Conservation (phyloP, 2,329 filamentous ascomycete species). For the Colletotrichum sidae region DNA sequence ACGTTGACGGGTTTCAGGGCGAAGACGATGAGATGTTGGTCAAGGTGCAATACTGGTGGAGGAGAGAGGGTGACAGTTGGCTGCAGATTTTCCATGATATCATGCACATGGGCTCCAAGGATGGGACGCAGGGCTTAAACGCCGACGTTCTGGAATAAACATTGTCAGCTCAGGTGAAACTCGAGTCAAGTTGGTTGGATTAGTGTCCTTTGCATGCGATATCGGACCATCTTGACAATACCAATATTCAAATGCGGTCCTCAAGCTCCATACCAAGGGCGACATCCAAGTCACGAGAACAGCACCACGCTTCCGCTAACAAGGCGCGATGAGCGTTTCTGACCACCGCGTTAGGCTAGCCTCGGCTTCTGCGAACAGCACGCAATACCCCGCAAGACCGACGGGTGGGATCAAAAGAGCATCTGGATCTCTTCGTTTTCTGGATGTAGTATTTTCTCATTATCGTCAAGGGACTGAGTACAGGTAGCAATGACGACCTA, state of each 20-base stretch:
- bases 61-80: slow-evolving; percentile 38
- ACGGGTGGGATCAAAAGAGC: no score
- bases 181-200: background rate
- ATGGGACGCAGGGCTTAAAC: slow-evolving; percentile 41
- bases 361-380: background rate
- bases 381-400: background rate
- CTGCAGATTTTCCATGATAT: slow-evolving; percentile 45
- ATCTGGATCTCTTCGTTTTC: background rate
- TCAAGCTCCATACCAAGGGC: background rate
- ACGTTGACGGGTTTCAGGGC: slow-evolving; percentile 7
- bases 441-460: background rate
- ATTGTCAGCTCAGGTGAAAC: background rate
- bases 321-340: background rate
- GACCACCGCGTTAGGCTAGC: slow-evolving; percentile 14
- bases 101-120: slow-evolving; percentile 42
- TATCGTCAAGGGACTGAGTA: background rate
- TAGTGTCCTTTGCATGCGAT: background rate
- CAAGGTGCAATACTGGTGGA: slow-evolving; percentile 48
- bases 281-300: slow-evolving; percentile 17
- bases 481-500: background rate
- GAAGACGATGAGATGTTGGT: slow-evolving; percentile 38
- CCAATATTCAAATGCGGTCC: background rate
- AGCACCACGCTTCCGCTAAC: background rate
- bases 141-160: slow-evolving; percentile 33
- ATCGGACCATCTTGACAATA: background rate